Base-by-base conservation (phyloP, 225 moss, liverwort and hornwort genomes). In the Polytrichum formosum region DNA sequence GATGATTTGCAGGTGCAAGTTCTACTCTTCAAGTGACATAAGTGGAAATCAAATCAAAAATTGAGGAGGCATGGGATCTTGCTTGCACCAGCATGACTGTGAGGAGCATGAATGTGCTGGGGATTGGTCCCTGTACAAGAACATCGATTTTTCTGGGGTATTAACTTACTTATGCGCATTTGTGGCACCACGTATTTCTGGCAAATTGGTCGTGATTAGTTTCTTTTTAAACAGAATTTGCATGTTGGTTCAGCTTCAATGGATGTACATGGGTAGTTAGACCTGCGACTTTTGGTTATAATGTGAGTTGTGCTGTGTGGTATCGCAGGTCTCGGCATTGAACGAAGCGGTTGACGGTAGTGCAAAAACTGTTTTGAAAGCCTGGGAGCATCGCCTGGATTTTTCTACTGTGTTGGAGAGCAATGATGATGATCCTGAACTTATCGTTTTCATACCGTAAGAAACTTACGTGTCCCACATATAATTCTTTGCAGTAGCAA, bases 281-380 rank as follows among this genome's bases (percentile, higher is more conserved):
- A 22, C 22, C 46, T 46, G 46, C 0, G 13, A 46, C 16, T 46
- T 46, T 13, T 46, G 16, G 16, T 16, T 46, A 58, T 6, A 20
- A 20, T 58, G 21, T 20, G 58, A 58, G 21, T 8, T 58, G 58
- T 21, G 58, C 58, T 58, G n/a, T 58, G 5, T 58, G 58, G 23
- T 23, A 58, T 21, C 21, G 58, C 77, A 94, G 94, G 92, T 98
- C 4, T 78, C 79, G 70, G 97, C 97, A 17, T 74, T 94, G 87
- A 98, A 98, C 54, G 97, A 94, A 79, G 85, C 92, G 7, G 78
- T 90, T 30, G 94, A 94, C 37, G 97, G 91, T 25, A 98, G 92
- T 77, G 92, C 87, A 17, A 88, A 88, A 67, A 75, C 85, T 63
- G 74, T 98, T 20, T 83, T 98, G 29, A 98, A 82, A 66, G 75